Evolutionary conservation across 2,329 filamentous ascomycete genomes (phyloP), one percentile per base, ranked within the genome.

Genomic region (Emmonsia crescens): DNA sequence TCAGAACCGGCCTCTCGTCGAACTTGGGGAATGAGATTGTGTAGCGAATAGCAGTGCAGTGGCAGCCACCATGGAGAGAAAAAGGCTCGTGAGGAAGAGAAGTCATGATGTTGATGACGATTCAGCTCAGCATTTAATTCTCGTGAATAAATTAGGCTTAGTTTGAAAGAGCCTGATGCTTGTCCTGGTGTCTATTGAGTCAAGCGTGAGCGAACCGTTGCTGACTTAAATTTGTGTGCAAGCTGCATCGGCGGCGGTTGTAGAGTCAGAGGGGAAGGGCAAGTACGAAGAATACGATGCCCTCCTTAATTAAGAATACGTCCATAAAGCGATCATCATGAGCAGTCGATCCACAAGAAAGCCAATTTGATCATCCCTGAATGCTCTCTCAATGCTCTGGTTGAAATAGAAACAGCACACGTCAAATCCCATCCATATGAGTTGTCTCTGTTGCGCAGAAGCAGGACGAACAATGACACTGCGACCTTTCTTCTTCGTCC

Each of bases 21-120:
- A 67, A 61, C 1, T 60, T 42, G 12, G 68, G 68, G 38, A 71
- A 63, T 5, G 62, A 63, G 59, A 71, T 64, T 10, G 64, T 66
- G 60, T 72, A 71, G n/a, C 64, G 61, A 61, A 71, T 69, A 44
- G 69, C 66, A 40, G 61, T 62, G 64, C 68, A 72, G 61, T 67
- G 70, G 61, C 70, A 71, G 29, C 70, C 68, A 5, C 70, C 70
- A 1, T 60, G 64, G 9, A 72, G 62, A 10, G 63, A 63, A 31
- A 68, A 62, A 10, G 68, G 60, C 38, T 65, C 61, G 24, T 44
- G 58, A 14, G 59, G 48, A 36, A 55, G 33, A 44, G 38, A 55
- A 19, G 33, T 8, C 49, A 60, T 60, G 46, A 29, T 29, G 29
- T 24, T 38, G 24, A 9, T 46, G 10, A 27, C 21, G 10, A 27